Evolutionary conservation across 805 yeast species (phyloP), one percentile per base, ranked within the genome.

Genomic region (Cyberlindnera samutprakarnensis): DNA sequence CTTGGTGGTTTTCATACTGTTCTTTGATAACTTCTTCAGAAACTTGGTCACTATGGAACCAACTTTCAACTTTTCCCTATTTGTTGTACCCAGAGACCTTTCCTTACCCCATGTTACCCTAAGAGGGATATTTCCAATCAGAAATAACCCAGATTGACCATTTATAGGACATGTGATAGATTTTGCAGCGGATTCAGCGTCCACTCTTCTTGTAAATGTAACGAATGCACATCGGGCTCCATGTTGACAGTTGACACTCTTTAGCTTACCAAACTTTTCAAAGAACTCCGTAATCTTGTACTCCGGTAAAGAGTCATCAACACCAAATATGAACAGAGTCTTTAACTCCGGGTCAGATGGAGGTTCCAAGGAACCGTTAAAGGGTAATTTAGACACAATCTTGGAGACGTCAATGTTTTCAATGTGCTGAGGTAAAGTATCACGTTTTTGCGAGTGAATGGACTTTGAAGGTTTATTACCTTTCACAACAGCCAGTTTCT

Each of bases 281-380:
- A 79, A 74, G 39, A 53, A 63, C 7, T 72, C 72, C 13, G 71
- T 50, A 12, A 86, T 59, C 32, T 59, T 57, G 53, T 75, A 77
- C 44, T 78, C 85, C 0, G 94, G 79, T 6, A 79, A 49, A 12
- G 75, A 74, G 4, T 73, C 71, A 37, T 70, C 77, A 14, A 85
- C 62, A 2, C 95, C 95, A 56, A 78, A 83, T 14, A 87, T 49
- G 50, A 87, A 86, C 32, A 86, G 69, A 0, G 87, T 68, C 32
- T 64, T 67, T n/a, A 72, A 47, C 0, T 54, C 44, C 4, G 48
- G 37, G 32, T 68, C 67, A 21, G 56, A 56, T 0, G 78, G 72
- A 3, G 38, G 62, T 1, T 38, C 37, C 8, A 78, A 49, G n/a
- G 68, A 64, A 1, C 82, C 84, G 25, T 72, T 73, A 36, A 82